These are phyloP conservation scores for Hypholoma fasciculare DNA, from an alignment of 768 basidiomycete genomes.

Conservation along the genomic window DNA sequence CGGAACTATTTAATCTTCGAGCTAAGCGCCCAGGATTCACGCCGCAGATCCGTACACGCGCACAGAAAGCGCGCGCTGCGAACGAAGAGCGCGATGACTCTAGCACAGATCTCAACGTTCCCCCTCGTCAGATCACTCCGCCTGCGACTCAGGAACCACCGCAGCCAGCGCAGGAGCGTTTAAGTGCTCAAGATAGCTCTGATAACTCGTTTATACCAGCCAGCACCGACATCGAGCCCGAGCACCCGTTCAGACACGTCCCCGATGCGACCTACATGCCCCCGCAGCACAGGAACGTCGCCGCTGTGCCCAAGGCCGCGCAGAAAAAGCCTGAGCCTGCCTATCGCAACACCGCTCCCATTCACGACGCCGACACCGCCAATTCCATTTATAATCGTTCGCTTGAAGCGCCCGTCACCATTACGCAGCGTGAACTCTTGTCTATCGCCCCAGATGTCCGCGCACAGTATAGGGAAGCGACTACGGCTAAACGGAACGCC, in stretches of 20 bases:
- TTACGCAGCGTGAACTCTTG: too few relatives aligned
- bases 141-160: not conserved
- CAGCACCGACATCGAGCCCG: too few relatives aligned
- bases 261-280: not conserved
- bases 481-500: slow-evolving; percentile 11
- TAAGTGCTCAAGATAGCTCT: not conserved
- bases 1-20: slow-evolving; percentile 1
- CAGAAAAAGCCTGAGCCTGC: slow-evolving; percentile 9
- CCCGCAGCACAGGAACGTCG: not conserved
- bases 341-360: slow-evolving; percentile 12
- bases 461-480: too few relatives aligned
- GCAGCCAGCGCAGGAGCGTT: not conserved
- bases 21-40: not conserved
- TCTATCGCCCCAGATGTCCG: too few relatives aligned
- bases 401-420: slow-evolving; percentile 10
- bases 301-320: not conserved
- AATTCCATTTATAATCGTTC: slow-evolving; percentile 9
- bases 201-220: not conserved
- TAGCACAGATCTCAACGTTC: not conserved
- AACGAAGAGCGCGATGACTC: not conserved
- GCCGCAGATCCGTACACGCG: not conserved
- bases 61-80: not conserved
- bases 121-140: not conserved
- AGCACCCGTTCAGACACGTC: too few relatives aligned
- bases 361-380: slow-evolving; percentile 16